Conservation (phyloP, 805 yeast species). For the Candida qinlingensis region DNA sequence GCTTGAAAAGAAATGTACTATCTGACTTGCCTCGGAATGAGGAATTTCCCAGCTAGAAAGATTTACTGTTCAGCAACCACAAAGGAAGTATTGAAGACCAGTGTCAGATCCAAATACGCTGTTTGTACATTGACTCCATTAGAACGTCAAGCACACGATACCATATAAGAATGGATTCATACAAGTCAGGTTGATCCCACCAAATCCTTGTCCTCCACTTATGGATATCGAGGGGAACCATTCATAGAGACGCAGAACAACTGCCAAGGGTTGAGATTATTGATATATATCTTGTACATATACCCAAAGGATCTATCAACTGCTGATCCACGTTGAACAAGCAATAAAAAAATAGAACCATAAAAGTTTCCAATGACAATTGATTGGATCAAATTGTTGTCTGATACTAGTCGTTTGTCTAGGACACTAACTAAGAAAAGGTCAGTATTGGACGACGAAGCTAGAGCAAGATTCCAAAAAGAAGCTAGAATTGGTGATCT, state of each 20-base stretch:
- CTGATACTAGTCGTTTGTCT: no score
- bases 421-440: no score
- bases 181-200: slow-evolving; percentile 38
- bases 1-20: slow-evolving; percentile 13
- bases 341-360: slow-evolving; percentile 21
- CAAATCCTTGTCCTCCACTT: slow-evolving; percentile 58
- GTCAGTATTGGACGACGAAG: no score
- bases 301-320: slow-evolving; percentile 31
- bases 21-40: slow-evolving; percentile 37
- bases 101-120: slow-evolving; percentile 7
- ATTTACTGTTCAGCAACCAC: slow-evolving; percentile 47
- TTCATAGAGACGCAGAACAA: slow-evolving; percentile 39
- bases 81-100: slow-evolving; percentile 11
- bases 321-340: slow-evolving; percentile 31
- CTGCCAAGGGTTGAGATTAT: slow-evolving; percentile 33
- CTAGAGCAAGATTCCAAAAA: no score
- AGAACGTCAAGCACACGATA: slow-evolving; percentile 18
- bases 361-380: background rate
- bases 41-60: slow-evolving; percentile 32
- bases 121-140: slow-evolving; percentile 17
- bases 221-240: slow-evolving; percentile 44
- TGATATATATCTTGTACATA: slow-evolving; percentile 28
- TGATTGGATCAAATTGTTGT: background rate
- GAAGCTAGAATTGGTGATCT: no score
- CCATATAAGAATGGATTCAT: slow-evolving; percentile 19